A percentile compares a stretch with the other conserved stretches of the same genome.
phyloP scores from a whole-genome alignment of 75 land plant genomes.

The Selaginella tamariscina region DNA sequence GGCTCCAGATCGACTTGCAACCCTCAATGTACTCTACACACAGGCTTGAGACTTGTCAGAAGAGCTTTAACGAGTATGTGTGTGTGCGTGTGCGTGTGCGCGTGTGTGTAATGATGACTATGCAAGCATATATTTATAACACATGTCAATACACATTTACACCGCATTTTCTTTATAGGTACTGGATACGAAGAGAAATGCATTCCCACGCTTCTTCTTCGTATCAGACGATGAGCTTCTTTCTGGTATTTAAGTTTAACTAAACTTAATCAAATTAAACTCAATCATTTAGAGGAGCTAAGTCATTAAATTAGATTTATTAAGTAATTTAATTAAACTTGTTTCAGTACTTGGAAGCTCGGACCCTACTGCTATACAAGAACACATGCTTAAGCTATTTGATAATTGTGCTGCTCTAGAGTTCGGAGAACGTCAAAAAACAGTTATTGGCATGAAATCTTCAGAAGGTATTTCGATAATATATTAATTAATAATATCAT shows the following conservation, averaged over 20 bases:
- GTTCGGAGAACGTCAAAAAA: conserved; percentile 26
- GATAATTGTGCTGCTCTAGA: conserved; percentile 28
- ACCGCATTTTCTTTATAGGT: conserved; percentile 16
- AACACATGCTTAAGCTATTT: conserved; percentile 33
- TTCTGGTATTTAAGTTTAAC: too few species aligned
- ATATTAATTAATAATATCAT: too few species aligned
- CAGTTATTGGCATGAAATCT: conserved; percentile 26
- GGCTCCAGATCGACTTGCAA: conserved; percentile 22
- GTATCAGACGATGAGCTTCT: conserved; percentile 31
- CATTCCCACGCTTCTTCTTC: conserved; percentile 31
- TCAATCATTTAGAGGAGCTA: too few species aligned
- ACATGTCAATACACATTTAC: neutral
- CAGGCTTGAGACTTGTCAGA: conserved; percentile 31
- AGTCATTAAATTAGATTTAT: too few species aligned
- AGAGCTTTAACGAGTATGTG: conserved; percentile 29
- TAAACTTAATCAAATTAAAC: too few species aligned
- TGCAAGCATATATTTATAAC: neutral
- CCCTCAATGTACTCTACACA: conserved; percentile 20
- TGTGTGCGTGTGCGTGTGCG: neutral
- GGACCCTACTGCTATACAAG: conserved; percentile 29
- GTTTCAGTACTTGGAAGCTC: conserved; percentile 27
- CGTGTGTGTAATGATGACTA: neutral
- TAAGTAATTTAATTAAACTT: too few species aligned
- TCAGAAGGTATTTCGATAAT: too few species aligned
- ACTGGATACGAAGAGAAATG: conserved; percentile 31